Conservation (phyloP, 2,329 filamentous ascomycete species). For the Fusarium concolor region DNA sequence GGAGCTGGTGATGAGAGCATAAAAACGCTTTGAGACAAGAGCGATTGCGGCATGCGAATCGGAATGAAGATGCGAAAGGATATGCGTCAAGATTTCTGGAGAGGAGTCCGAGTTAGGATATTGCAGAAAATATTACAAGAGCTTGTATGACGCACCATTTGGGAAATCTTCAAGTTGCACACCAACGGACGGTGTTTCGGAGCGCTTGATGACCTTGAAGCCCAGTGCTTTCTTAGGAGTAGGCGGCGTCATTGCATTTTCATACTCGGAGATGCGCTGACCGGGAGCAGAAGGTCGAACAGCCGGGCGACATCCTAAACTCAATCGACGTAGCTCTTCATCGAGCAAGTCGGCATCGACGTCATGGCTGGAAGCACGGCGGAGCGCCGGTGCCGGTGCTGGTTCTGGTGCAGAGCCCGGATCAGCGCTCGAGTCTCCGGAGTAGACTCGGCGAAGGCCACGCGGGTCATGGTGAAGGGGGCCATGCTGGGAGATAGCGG, state of each 20-base stretch:
- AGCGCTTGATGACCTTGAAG: slow-evolving; percentile 67
- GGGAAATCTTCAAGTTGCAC: slow-evolving; percentile 72
- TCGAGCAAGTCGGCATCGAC: slow-evolving; percentile 60
- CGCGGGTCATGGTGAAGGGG: slow-evolving; percentile 58
- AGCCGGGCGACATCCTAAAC: slow-evolving; percentile 47
- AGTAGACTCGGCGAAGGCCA: slow-evolving; percentile 51
- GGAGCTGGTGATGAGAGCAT: slow-evolving; percentile 86
- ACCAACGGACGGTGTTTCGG: slow-evolving; percentile 53
- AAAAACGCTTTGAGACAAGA: slow-evolving; percentile 88
- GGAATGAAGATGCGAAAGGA: slow-evolving; percentile 89
- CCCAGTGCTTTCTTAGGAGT: slow-evolving; percentile 61
- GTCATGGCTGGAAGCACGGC: slow-evolving; percentile 46
- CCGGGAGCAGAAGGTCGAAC: slow-evolving; percentile 55
- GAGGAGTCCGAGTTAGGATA: slow-evolving; percentile 28
- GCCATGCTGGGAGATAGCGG: slow-evolving; percentile 67
- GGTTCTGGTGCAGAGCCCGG: slow-evolving; percentile 50
- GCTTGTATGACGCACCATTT: slow-evolving; percentile 72
- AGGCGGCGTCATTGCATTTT: slow-evolving; percentile 65
- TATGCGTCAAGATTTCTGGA: slow-evolving; percentile 89
- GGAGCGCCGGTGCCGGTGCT: slow-evolving; percentile 45
- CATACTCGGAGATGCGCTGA: slow-evolving; percentile 69
- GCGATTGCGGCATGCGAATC: slow-evolving; percentile 85
- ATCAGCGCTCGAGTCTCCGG: slow-evolving; percentile 52
- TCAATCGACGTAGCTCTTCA: slow-evolving; percentile 66
- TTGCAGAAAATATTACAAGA: not conserved